These are phyloP conservation scores for Rhizopogon vulgaris DNA, from an alignment of 768 basidiomycete genomes.

Conservation along the genomic window DNA sequence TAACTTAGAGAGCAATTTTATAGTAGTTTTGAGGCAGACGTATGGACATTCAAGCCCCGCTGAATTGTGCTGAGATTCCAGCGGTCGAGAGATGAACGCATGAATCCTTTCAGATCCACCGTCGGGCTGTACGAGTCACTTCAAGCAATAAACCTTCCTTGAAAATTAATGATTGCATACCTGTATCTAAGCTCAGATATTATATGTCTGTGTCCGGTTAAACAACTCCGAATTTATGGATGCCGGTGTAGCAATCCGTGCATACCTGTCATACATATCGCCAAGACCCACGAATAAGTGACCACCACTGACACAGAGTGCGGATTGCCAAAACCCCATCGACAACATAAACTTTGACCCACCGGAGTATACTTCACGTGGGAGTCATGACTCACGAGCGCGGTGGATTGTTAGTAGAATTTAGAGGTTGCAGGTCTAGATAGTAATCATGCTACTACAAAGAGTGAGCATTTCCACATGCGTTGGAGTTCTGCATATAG, in stretches of 20 bases:
- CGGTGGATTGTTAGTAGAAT: no score
- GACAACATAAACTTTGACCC: no score
- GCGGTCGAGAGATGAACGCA: neutral
- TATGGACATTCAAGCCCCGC: conserved; percentile 1
- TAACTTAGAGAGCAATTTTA: conserved; percentile 1
- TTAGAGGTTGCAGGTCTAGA: neutral
- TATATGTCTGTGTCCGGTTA: neutral
- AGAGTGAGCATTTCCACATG: neutral
- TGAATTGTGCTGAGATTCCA: neutral
- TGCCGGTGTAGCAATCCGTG: neutral
- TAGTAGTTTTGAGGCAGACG: conserved; percentile 1
- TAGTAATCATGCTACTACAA: neutral
- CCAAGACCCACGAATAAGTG: neutral
- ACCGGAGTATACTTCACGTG: no score
- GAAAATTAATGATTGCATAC: neutral
- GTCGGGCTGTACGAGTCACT: neutral
- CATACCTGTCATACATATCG: neutral
- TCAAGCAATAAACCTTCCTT: neutral
- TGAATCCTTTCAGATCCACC: neutral
- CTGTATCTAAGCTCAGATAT: neutral
- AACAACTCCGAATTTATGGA: neutral
- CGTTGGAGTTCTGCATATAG: neutral
- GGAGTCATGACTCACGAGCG: no score
- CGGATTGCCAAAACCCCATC: neutral
- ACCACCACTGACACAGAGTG: neutral